Evolutionary conservation across 176 grass and related monocot species (phyloP), one percentile per base, ranked within the genome.

Genomic region (Tuctoria greenei): DNA sequence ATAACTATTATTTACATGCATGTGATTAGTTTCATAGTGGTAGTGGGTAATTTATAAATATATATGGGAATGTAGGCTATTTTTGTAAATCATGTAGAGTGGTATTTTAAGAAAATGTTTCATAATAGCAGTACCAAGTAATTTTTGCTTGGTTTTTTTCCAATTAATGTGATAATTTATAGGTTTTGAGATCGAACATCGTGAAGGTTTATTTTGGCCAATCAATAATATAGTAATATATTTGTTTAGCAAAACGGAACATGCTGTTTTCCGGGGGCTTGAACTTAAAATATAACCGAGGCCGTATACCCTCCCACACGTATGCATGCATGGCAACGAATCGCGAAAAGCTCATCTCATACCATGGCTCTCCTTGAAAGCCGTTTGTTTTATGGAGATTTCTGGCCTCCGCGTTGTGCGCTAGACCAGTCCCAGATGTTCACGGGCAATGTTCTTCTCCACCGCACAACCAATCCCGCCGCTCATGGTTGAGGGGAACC

Each of bases 371-470:
- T 18, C 20, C 39, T 47, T 59, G 58, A 67, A 67, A 10, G 46
- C 4, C 10, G 24, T 58, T 64, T 66, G n/a, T 3, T 28, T 45
- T 34, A 37, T 61, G 20, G 7, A 61, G 25, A 28, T 38, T 41
- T 23, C 37, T 31, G 31, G 31, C 31, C 31, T 31, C 61, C 79
- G 23, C 40, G 8, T 59, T 73, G 31, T 36, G 8, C 67, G 43
- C 25, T 7, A 17, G 18, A 61, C 50, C 49, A 14, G 14, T 59
- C 70, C 4, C 21, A 50, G 12, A 42, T 73, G 39, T 71, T 60
- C 3, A 18, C 54, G 18, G 24, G 16, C 52, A 82, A 26, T 66
- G 44, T 60, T 87, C 61, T 60, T 87, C 61, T 78, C 60, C 35
- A 73, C 74, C 80, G 21, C 47, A 72, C 67, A 83, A 45, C 35